phyloP scores from a whole-genome alignment of 345 rosid species.

The Euclidium syriacum region DNA sequence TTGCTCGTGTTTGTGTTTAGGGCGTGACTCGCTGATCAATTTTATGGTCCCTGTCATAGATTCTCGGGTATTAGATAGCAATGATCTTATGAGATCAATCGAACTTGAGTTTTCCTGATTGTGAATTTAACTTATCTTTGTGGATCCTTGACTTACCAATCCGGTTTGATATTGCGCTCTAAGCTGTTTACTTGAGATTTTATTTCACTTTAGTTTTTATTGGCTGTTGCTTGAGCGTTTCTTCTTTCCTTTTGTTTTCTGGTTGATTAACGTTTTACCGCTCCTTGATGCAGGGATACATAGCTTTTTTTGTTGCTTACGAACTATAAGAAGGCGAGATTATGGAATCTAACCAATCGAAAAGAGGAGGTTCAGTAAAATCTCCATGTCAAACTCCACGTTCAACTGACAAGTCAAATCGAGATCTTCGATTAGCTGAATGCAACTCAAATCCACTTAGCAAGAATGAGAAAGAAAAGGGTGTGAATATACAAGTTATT shows the following conservation, averaged over 20 bases:
- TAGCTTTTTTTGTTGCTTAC: constrained; percentile 3
- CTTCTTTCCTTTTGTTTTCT: not conserved
- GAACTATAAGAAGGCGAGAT: not conserved
- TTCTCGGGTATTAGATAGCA: not conserved
- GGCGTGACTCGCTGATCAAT: not conserved
- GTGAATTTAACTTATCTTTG: not conserved
- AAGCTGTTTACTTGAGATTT: not conserved
- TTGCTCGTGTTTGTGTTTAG: not conserved
- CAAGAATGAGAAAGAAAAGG: constrained; percentile 85
- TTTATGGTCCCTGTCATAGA: not conserved
- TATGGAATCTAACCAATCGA: constrained; percentile 61
- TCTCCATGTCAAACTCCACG: constrained; percentile 95
- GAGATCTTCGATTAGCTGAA: constrained; percentile 82
- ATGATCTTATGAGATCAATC: constrained; percentile 4
- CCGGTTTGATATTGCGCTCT: not conserved
- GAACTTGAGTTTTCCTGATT: constrained; percentile 14
- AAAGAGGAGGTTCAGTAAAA: constrained; percentile 55
- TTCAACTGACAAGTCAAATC: constrained; percentile 65
- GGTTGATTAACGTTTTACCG: too few species aligned
- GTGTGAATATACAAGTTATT: constrained; percentile 93
- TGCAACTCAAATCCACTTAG: constrained; percentile 41
- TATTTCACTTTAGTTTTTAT: not conserved
- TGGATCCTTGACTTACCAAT: constrained; percentile 5
- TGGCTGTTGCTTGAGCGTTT: not conserved
- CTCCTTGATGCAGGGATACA: constrained; percentile 7